Evolutionary conservation across 1,139 yeast species (phyloP).

Genomic region (Yamadazyma jaroonii): DNA sequence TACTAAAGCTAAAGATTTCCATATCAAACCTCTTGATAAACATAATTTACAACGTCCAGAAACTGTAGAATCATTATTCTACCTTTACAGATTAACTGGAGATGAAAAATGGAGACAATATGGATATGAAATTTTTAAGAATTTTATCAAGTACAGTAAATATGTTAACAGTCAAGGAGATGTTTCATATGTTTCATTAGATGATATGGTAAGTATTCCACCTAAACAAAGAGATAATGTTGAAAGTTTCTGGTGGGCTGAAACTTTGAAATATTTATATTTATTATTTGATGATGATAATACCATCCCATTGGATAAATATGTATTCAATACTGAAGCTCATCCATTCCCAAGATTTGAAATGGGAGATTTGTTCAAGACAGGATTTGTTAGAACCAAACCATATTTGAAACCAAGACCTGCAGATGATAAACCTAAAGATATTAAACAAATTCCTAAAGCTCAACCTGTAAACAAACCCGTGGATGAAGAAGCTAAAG

Average conservation of each 20-base stretch:
- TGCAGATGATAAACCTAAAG: conserved; percentile 15
- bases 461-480: conserved; percentile 47
- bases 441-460: conserved; percentile 35
- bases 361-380: conserved; percentile 51
- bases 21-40: conserved; percentile 65
- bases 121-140: conserved; percentile 85
- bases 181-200: conserved; percentile 61
- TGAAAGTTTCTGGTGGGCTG: conserved; percentile 95
- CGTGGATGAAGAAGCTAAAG: conserved; percentile 33
- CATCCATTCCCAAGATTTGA: conserved; percentile 83
- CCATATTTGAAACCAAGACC: conserved; percentile 8
- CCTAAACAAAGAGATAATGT: conserved; percentile 62
- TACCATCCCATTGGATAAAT: conserved; percentile 56
- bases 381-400: conserved; percentile 57
- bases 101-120: conserved; percentile 82
- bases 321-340: conserved; percentile 89
- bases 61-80: conserved; percentile 85
- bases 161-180: conserved; percentile 51
- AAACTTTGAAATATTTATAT: conserved; percentile 85
- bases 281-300: conserved; percentile 69
- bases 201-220: conserved; percentile 64
- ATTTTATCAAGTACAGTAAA: conserved; percentile 60
- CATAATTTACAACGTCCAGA: conserved; percentile 94
- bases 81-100: conserved; percentile 76
- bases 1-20: conserved; percentile 48